Conservation (phyloP, 1,284 basidiomycete species). For the Ganoderma lingzhi region DNA sequence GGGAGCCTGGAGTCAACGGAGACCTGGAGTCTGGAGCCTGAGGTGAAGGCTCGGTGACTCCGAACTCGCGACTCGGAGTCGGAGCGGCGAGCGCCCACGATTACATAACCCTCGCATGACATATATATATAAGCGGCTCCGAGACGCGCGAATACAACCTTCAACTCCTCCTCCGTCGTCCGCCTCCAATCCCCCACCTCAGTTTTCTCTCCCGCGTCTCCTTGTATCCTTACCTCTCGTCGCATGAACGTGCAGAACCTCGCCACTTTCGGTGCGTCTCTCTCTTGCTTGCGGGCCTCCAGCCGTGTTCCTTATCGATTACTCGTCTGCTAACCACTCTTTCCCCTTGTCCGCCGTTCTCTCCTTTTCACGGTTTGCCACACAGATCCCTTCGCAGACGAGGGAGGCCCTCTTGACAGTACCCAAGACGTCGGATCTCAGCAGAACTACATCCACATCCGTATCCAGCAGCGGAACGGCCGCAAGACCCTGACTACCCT, state of each 20-base stretch:
- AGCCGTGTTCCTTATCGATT: conserved; percentile 44
- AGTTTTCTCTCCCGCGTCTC: conserved; percentile 49
- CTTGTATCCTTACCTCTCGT: conserved; percentile 49
- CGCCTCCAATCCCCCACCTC: conserved; percentile 53
- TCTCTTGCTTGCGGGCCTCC: conserved; percentile 7
- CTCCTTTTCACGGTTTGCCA: neutral
- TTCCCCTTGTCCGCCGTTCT: neutral
- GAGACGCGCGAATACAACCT: conserved; percentile 38
- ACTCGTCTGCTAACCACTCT: conserved; percentile 15
- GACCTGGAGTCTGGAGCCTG: neutral
- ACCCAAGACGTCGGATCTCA: conserved; percentile 84
- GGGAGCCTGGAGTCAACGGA: neutral
- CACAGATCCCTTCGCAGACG: conserved; percentile 93
- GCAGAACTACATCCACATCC: conserved; percentile 92
- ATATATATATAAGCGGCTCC: conserved; percentile 34
- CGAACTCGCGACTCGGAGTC: neutral
- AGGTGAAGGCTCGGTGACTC: neutral
- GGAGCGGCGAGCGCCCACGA: conserved; percentile 8
- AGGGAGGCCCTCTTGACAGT: conserved; percentile 80
- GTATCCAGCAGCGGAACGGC: conserved; percentile 99
- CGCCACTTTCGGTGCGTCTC: conserved; percentile 73
- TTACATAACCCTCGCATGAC: conserved; percentile 40
- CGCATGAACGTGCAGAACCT: conserved; percentile 95
- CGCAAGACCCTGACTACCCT: conserved; percentile 99
- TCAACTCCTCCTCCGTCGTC: conserved; percentile 37